Base-by-base conservation (phyloP, 2,329 filamentous ascomycete genomes). In the Hymenoscyphus repandus region DNA sequence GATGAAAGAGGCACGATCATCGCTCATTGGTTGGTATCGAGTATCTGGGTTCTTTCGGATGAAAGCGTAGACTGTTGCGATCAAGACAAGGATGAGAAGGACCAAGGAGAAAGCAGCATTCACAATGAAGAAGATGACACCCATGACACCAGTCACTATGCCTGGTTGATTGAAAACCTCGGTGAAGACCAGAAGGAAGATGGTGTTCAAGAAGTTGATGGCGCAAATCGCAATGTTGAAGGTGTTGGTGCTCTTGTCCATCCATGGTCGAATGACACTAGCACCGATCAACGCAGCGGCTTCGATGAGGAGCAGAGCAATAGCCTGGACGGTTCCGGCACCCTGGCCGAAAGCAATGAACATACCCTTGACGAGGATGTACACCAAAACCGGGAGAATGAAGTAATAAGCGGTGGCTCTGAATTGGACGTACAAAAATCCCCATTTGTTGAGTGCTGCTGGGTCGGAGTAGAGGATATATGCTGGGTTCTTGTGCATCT, bases 391-490 rank as follows among this genome's bases (percentile, higher is more conserved):
- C 0, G 90, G 89, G 33, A 95, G 80, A 62, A 96, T 89, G 70
- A 92, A 96, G 75, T 95, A 96, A 78, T 96, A 96, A 36, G 90
- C 90, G 2, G 90, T 92, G 36, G 92, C 92, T 64, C 92, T 88
- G 78, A 95, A 96, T 69, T 96, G 91, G 37, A 97, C 90, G 67
- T 97, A 97, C 58, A 97, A 80, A 75, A 96, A 96, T 18, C 92
- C 92, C 92, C 91, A 96, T 72, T 96, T 95, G 80, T 96, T 96
- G 57, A 97, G 80, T 47, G 88, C 85, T 56, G 89, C 80, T n/a
- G 91, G 90, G 64, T 97, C 91, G 2, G 92, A 96, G 74, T 95
- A 97, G 55, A 97, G 83, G 61, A 96, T 96, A 70, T 96, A 96
- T 27, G 91, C 92, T 22, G 92, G 90, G 73, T 96, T 96, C 72